Percentiles rank a stretch among this genome's conserved stretches.
phyloP scores from a whole-genome alignment of 139 green algal genomes.

The Raphidocelis subcapitata region DNA sequence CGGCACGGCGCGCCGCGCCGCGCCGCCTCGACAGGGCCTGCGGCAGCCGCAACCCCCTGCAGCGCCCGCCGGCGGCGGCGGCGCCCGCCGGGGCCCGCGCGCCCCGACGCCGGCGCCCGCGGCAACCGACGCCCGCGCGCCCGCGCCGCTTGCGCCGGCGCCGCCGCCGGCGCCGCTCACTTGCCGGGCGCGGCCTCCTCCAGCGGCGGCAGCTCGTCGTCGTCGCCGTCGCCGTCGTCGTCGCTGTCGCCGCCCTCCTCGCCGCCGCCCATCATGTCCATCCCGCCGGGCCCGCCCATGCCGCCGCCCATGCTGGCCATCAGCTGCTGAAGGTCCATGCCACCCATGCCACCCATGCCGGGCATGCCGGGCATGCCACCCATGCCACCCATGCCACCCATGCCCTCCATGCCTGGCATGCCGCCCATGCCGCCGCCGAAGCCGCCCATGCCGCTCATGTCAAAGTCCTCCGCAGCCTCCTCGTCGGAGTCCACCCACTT shows the following conservation, averaged over 20 bases:
- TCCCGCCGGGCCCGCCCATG: not conserved
- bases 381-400: constrained; percentile 29
- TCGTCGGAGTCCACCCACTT: constrained; percentile 75
- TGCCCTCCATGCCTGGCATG: constrained; percentile 10
- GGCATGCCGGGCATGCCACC: constrained; percentile 19
- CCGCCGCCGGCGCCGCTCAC: too few species aligned
- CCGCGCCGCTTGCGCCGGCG: too few species aligned
- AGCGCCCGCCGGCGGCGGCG: too few species aligned
- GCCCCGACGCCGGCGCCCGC: too few species aligned
- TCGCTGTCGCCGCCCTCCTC: constrained; percentile 9
- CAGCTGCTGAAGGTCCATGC: not conserved
- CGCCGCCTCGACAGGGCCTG: too few species aligned
- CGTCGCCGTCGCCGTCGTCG: constrained; percentile 21
- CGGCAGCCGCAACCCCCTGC: too few species aligned
- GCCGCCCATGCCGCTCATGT: constrained; percentile 32
- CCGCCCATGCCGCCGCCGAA: constrained; percentile 16
- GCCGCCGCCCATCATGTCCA: constrained; percentile 7
- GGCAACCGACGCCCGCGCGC: too few species aligned
- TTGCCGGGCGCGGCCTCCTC: constrained; percentile 3
- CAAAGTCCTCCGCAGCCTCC: constrained; percentile 58
- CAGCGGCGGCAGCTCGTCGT: constrained; percentile 38
- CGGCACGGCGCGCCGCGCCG: too few species aligned
- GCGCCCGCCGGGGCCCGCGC: too few species aligned
- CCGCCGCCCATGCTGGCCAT: constrained; percentile 18
- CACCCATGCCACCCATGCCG: constrained; percentile 30